phyloP scores from a whole-genome alignment of 371 early-diverging fungal species.

The Mortierella sp. region DNA sequence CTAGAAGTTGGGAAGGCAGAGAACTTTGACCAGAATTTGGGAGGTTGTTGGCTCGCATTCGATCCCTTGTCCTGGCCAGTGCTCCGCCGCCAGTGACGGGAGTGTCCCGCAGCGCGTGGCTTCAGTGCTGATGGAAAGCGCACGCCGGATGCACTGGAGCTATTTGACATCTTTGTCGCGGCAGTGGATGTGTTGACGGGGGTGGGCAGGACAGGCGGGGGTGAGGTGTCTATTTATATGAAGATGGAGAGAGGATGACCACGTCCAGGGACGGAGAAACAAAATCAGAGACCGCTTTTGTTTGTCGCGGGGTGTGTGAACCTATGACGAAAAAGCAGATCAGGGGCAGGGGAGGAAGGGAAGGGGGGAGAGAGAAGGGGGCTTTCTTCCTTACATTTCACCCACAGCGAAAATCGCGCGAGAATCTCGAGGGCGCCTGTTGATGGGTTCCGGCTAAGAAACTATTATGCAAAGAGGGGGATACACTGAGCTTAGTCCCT shows the following conservation, averaged over 20 bases:
- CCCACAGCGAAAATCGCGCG: slow-evolving; percentile 28
- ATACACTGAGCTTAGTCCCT: too few relatives aligned
- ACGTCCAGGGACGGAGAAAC: too few relatives aligned
- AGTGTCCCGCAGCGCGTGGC: slow-evolving; percentile 19
- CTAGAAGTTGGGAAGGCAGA: slow-evolving; percentile 10
- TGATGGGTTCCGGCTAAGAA: slow-evolving; percentile 18
- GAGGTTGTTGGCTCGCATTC: slow-evolving; percentile 14
- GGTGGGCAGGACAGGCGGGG: background rate
- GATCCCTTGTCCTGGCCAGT: slow-evolving; percentile 27
- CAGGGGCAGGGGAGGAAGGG: too few relatives aligned
- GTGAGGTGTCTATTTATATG: too few relatives aligned
- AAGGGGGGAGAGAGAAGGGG: background rate
- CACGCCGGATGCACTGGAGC: slow-evolving; percentile 1
- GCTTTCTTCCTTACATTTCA: slow-evolving; percentile 25
- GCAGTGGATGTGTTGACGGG: background rate
- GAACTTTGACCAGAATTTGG: slow-evolving; percentile 33
- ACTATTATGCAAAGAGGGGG: too few relatives aligned
- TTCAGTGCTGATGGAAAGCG: slow-evolving; percentile 12
- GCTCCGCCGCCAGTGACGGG: slow-evolving; percentile 42
- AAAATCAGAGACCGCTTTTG: too few relatives aligned
- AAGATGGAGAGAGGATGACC: too few relatives aligned
- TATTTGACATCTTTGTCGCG: too few relatives aligned
- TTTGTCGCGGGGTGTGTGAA: too few relatives aligned
- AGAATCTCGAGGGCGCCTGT: slow-evolving; percentile 25
- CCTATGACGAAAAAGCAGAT: background rate